These are phyloP conservation scores for Phytopythium kandeliae DNA, from an alignment of 352 stramenopile genomes.

Conservation along the genomic window DNA sequence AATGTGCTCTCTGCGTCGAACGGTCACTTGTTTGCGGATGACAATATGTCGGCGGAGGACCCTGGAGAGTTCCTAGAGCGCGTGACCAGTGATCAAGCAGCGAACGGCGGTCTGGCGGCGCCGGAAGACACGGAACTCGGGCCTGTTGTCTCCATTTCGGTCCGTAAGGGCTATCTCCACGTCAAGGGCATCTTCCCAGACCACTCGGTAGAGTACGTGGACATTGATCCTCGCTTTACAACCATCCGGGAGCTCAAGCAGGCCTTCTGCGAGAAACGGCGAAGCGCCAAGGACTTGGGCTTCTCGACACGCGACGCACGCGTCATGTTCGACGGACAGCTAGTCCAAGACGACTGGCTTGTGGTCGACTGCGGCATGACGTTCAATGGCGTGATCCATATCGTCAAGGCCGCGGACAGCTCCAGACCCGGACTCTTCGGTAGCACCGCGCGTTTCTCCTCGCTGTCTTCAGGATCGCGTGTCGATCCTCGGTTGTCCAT, in stretches of 20 bases:
- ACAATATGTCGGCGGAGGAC: conserved; percentile 9
- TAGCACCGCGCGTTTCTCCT: conserved; percentile 3
- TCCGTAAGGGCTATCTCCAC: conserved; percentile 55
- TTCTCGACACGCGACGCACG: conserved; percentile 39
- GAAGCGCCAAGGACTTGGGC: conserved; percentile 32
- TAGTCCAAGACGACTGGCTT: conserved; percentile 76
- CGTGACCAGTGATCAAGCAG: conserved; percentile 8
- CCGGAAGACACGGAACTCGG: conserved; percentile 9
- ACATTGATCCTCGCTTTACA: conserved; percentile 64
- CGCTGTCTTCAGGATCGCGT: conserved; percentile 8
- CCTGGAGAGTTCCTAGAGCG: conserved; percentile 1
- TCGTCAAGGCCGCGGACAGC: conserved; percentile 32
- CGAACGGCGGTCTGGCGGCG: neutral
- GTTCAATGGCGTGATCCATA: conserved; percentile 65
- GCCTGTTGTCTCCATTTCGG: conserved; percentile 43
- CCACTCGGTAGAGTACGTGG: conserved; percentile 75
- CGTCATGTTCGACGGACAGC: conserved; percentile 71
- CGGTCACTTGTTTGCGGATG: conserved; percentile 6
- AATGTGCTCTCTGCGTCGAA: conserved; percentile 3
- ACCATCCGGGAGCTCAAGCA: conserved; percentile 69
- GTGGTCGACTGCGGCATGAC: conserved; percentile 76
- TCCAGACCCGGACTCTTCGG: conserved; percentile 5
- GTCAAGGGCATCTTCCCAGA: conserved; percentile 81
- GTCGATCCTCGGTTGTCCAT: conserved; percentile 53
- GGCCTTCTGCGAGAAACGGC: conserved; percentile 52